These are phyloP conservation scores for Leccinum sublutescens DNA, from an alignment of 768 basidiomycete species.

Conservation along the genomic window DNA sequence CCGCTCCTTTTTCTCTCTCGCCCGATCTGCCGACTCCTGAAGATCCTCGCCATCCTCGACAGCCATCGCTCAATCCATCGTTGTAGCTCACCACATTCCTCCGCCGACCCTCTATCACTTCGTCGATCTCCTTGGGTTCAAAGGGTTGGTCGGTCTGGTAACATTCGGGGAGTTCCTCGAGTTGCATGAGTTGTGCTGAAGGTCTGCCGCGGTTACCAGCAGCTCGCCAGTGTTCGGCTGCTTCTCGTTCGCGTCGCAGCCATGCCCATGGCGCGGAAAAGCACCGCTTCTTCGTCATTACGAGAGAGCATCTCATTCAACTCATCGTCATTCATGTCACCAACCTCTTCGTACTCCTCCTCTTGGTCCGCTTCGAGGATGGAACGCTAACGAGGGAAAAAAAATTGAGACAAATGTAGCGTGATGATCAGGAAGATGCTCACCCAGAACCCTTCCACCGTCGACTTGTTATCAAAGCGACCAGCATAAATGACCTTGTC, in stretches of 20 bases:
- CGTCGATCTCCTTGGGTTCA: constrained; percentile 56
- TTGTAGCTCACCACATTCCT: constrained; percentile 88
- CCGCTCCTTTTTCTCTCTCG: constrained; percentile 63
- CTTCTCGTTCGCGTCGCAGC: constrained; percentile 65
- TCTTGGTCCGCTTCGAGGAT: constrained; percentile 89
- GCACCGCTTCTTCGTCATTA: constrained; percentile 67
- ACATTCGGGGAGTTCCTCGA: constrained; percentile 90
- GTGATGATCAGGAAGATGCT: constrained; percentile 21
- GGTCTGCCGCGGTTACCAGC: constrained; percentile 76
- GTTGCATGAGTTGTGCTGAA: constrained; percentile 72
- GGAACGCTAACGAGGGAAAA: constrained; percentile 57
- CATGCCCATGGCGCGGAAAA: constrained; percentile 83
- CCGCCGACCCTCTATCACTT: constrained; percentile 66
- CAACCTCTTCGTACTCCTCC: constrained; percentile 85
- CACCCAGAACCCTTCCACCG: constrained; percentile 90
- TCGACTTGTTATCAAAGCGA: constrained; percentile 98
- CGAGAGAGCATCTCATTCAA: constrained; percentile 91
- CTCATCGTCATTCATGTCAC: constrained; percentile 95
- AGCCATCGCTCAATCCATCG: constrained; percentile 87
- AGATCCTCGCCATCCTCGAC: constrained; percentile 81
- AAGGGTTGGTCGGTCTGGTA: constrained; percentile 86
- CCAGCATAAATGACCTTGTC: constrained; percentile 99
- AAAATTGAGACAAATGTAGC: background rate
- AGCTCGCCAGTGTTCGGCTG: constrained; percentile 63
- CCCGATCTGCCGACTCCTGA: constrained; percentile 66